Percentiles rank a stretch among this genome's conserved stretches.
Conservation (phyloP, 257 asterid species). For the Solanum tacnaense region DNA sequence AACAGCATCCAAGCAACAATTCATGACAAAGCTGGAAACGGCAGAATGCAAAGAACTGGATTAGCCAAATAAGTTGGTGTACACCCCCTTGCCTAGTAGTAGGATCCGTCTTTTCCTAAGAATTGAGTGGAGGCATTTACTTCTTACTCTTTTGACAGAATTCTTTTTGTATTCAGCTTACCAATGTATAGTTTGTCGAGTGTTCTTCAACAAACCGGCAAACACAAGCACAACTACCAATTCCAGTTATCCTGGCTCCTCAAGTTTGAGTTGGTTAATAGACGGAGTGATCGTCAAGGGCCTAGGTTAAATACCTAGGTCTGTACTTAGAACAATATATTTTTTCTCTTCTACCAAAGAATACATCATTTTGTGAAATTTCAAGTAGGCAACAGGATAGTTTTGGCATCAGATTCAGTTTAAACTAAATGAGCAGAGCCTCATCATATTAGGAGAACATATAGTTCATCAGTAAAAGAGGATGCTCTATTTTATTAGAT, state of each 20-base stretch:
- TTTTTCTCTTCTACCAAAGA: background rate
- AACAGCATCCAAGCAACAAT: background rate
- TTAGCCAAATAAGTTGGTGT: background rate
- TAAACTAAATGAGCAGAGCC: background rate
- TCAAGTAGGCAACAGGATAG: background rate
- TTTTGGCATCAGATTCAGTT: background rate
- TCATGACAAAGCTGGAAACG: background rate
- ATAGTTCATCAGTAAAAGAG: background rate
- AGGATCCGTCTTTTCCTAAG: background rate
- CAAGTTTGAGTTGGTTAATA: background rate
- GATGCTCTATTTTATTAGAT: background rate
- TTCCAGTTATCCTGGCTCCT: background rate
- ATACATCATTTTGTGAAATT: background rate
- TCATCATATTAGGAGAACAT: background rate
- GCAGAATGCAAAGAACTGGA: background rate
- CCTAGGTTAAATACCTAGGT: background rate
- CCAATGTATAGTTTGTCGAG: background rate
- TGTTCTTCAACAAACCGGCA: background rate
- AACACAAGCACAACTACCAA: background rate
- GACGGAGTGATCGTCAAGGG: background rate
- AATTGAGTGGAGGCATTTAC: background rate
- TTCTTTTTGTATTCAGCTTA: background rate
- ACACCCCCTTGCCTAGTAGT: background rate
- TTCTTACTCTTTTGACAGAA: background rate
- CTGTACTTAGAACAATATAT: background rate